phyloP scores from a whole-genome alignment of 352 stramenopile genomes.

The Phytophthora nicotianae region DNA sequence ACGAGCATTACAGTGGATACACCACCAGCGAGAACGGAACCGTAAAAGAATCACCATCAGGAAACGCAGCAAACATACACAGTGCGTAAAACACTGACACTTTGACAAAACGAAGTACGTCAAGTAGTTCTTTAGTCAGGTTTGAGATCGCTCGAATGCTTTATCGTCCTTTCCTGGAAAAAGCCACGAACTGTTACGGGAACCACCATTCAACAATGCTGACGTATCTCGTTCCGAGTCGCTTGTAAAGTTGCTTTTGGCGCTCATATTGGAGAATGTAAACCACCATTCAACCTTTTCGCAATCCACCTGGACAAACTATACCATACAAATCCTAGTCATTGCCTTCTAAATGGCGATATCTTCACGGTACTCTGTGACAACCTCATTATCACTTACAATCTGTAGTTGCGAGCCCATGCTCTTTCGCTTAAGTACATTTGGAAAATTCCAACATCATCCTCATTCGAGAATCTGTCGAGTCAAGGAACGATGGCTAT shows the following conservation, averaged over 20 bases:
- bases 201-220: slow-evolving; percentile 43
- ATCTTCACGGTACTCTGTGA: too few species aligned
- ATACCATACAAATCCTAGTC: too few species aligned
- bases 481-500: too few species aligned
- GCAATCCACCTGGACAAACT: too few species aligned
- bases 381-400: too few species aligned
- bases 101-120: slow-evolving; percentile 43
- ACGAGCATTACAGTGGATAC: slow-evolving; percentile 33
- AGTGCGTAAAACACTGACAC: slow-evolving; percentile 56
- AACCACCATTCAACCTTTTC: neutral
- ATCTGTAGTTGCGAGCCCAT: too few species aligned
- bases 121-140: slow-evolving; percentile 47
- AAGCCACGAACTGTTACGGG: slow-evolving; percentile 45
- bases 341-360: too few species aligned
- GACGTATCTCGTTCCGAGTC: slow-evolving; percentile 42
- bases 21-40: slow-evolving; percentile 45
- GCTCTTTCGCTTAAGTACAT: too few species aligned
- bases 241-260: slow-evolving; percentile 34
- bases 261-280: slow-evolving; percentile 15
- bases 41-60: slow-evolving; percentile 65
- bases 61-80: slow-evolving; percentile 58
- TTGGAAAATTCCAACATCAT: too few species aligned
- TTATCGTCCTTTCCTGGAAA: slow-evolving; percentile 56
- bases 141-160: slow-evolving; percentile 42
- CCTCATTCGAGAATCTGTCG: too few species aligned